These are phyloP conservation scores for Sugiyamaella chiloensis DNA, from an alignment of 805 yeast species.

Conservation along the genomic window DNA sequence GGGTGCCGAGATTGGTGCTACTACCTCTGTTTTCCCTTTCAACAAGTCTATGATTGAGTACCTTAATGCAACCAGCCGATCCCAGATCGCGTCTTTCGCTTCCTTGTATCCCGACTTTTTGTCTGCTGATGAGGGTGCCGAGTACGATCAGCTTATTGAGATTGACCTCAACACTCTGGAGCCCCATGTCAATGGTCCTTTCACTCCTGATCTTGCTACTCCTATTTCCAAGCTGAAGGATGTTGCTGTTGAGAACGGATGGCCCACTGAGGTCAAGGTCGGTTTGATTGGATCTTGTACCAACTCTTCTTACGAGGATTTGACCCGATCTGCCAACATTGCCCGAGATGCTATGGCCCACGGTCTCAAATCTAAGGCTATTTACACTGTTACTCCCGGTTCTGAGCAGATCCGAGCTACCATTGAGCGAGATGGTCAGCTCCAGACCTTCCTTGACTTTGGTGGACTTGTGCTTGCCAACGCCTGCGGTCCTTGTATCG, in stretches of 20 bases:
- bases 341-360: slow-evolving; percentile 85
- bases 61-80: slow-evolving; percentile 82
- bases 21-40: slow-evolving; percentile 97
- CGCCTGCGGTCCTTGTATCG: slow-evolving; percentile 99
- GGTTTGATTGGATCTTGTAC: slow-evolving; percentile 99
- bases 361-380: slow-evolving; percentile 88
- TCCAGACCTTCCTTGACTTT: slow-evolving; percentile 80
- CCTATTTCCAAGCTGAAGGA: slow-evolving; percentile 85
- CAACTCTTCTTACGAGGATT: slow-evolving; percentile 96
- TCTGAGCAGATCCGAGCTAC: slow-evolving; percentile 98
- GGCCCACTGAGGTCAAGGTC: slow-evolving; percentile 92
- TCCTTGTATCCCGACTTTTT: slow-evolving; percentile 64
- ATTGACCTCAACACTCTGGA: slow-evolving; percentile 85
- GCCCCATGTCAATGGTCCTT: slow-evolving; percentile 97
- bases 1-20: slow-evolving; percentile 99
- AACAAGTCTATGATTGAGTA: slow-evolving; percentile 85
- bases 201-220: slow-evolving; percentile 96
- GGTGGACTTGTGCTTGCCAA: slow-evolving; percentile 95
- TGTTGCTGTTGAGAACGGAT: slow-evolving; percentile 76
- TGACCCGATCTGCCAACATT: slow-evolving; percentile 94
- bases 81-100: slow-evolving; percentile 80
- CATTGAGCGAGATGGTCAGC: slow-evolving; percentile 92
- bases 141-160: slow-evolving; percentile 91
- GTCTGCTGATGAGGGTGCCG: slow-evolving; percentile 87
- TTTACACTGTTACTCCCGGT: slow-evolving; percentile 95